A percentile compares a stretch with the other conserved stretches of the same genome.
phyloP scores from a whole-genome alignment of 2,329 filamentous ascomycete species.

The Pyricularia sp. region DNA sequence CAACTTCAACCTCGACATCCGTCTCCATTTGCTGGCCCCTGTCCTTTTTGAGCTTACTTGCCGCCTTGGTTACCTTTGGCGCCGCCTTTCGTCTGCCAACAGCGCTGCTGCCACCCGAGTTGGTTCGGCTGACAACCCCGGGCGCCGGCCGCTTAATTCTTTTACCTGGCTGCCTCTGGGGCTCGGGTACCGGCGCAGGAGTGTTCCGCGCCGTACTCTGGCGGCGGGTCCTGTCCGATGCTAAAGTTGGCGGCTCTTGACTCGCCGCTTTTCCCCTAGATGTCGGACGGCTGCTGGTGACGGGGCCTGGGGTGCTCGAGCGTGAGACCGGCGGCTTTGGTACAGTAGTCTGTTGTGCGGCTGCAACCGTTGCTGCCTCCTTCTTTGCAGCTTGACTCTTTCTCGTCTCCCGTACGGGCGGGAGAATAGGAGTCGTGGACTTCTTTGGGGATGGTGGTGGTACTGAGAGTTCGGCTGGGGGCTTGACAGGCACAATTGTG shows the following conservation, averaged over 20 bases:
- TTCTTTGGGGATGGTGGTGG: constrained; percentile 20
- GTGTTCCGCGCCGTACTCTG: constrained; percentile 49
- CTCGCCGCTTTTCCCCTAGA: constrained; percentile 44
- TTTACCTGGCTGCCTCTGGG: constrained; percentile 28
- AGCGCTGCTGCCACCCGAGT: constrained; percentile 53
- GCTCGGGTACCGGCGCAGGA: constrained; percentile 37
- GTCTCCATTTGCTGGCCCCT: constrained; percentile 33
- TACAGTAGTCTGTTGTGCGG: constrained; percentile 8
- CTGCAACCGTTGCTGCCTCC: constrained; percentile 7
- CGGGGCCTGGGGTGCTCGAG: constrained; percentile 14
- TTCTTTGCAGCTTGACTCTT: constrained; percentile 16
- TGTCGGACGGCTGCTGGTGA: constrained; percentile 33
- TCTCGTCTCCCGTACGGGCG: constrained; percentile 22
- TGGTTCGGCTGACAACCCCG: constrained; percentile 57
- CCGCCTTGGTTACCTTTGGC: constrained; percentile 49
- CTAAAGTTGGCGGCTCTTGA: constrained; percentile 41
- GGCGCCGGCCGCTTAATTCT: constrained; percentile 63
- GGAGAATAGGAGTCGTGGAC: constrained; percentile 23
- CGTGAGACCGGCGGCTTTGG: constrained; percentile 11
- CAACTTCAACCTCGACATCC: constrained; percentile 48
- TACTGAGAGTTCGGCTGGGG: constrained; percentile 19
- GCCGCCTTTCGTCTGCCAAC: constrained; percentile 64
- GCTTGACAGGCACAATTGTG: constrained; percentile 17
- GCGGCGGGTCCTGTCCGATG: constrained; percentile 43
- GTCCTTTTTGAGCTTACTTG: constrained; percentile 29